Evolutionary conservation across 148 eudicot genomes (phyloP).

Genomic region (Spergularia marina): DNA sequence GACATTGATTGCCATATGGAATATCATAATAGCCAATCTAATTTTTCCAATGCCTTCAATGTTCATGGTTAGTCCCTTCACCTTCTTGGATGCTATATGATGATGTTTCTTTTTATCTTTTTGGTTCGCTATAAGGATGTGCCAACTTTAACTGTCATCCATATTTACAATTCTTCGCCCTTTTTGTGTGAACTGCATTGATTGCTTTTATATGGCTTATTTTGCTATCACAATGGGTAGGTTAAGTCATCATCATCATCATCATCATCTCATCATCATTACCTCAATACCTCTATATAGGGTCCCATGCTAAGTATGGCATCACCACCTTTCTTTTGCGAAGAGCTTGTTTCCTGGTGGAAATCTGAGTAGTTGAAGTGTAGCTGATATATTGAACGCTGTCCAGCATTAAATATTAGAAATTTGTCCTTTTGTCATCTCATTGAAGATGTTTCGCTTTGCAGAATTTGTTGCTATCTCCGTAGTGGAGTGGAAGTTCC

Average conservation of each 20-base stretch:
- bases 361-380: not conserved
- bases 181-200: not conserved
- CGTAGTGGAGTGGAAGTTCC: no score
- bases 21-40: conserved; percentile 34
- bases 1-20: conserved; percentile 25
- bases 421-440: no score
- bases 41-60: conserved; percentile 39
- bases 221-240: not conserved
- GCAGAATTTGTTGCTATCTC: no score
- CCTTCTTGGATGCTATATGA: not conserved
- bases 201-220: not conserved
- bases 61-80: conserved; percentile 43
- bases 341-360: not conserved
- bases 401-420: not conserved
- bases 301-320: not conserved
- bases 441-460: no score
- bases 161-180: not conserved
- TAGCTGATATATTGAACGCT: not conserved
- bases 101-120: no score
- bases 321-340: not conserved
- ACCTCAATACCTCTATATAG: not conserved
- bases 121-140: not conserved
- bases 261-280: not conserved
- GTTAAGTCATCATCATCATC: conserved; percentile 3
- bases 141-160: not conserved